Base-by-base conservation (phyloP, 495 filamentous ascomycete species). In the Cladorrhinum samala region DNA sequence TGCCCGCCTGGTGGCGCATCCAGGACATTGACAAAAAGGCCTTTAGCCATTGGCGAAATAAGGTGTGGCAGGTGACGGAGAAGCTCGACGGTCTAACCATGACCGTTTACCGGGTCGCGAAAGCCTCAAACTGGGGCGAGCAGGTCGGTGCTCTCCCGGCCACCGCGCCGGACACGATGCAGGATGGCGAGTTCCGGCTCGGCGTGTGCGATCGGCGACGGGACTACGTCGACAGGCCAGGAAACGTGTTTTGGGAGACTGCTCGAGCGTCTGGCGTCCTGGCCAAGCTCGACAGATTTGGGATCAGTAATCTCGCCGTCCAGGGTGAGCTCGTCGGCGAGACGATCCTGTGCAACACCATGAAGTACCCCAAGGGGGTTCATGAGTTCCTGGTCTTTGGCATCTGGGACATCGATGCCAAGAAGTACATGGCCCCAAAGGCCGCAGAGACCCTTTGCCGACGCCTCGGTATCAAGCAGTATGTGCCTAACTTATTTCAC, bases 71-170 rank as follows among this genome's bases (percentile, higher is more conserved):
- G 43, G 51, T 62, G 27, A 60, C 62, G 0, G 57, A 62, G 42
- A 65, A 63, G 45, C 44, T 63, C 14, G 62, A 65, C 46, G 62
- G 62, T n/a, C 6, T 62, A 2, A 51, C 57, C 44, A 63, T 63
- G 60, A 37, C 41, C 16, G 45, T 65, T 14, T 65, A 62, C 60
- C 43, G 56, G 9, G 36, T 60, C 42, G 38, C 46, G 18, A 30
- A 30, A 9, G 20, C 19, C 21, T 54, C 57, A 4, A 9, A 2
- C 1, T 60, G 58, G 58, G 30, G 21, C 3, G 21, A 19, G 9
- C 27, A 13, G 4, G 33, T 60, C 25, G 42, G 42, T 1, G 46
- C 18, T 1, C 33, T 59, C 2, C 53, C 53, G 1, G 30, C 27
- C 18, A 43, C 43, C 2, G 49, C 41, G 14, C 44, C 59, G 1